Conservation (phyloP, 768 basidiomycete genomes). For the Rhizopogon rudus region DNA sequence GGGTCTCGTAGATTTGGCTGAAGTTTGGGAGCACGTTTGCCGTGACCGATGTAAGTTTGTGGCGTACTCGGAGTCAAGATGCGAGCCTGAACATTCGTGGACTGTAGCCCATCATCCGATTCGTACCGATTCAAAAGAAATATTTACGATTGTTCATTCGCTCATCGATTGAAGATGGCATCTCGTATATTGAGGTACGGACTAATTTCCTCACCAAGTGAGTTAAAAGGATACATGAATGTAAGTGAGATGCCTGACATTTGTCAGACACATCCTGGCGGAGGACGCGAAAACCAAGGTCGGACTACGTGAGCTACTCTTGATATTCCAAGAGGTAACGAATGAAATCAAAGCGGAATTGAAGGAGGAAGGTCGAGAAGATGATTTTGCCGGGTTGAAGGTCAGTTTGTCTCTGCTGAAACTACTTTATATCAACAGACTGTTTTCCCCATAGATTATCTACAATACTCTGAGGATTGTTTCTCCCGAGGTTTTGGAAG, state of each 20-base stretch:
- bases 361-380: slow-evolving; percentile 29
- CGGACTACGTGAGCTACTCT: slow-evolving; percentile 32
- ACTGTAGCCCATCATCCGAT: slow-evolving; percentile 28
- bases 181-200: slow-evolving; percentile 40
- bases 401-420: slow-evolving; percentile 14
- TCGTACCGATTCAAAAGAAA: slow-evolving; percentile 14
- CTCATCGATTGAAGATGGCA: slow-evolving; percentile 39
- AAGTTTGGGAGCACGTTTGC: slow-evolving; percentile 16
- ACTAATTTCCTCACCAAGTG: slow-evolving; percentile 36
- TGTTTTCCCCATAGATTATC: slow-evolving; percentile 30
- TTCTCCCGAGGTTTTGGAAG: slow-evolving; percentile 33
- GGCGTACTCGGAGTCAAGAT: slow-evolving; percentile 12
- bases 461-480: slow-evolving; percentile 35
- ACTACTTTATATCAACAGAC: neutral
- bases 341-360: slow-evolving; percentile 31
- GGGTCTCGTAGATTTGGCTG: slow-evolving; percentile 14
- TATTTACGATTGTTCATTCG: slow-evolving; percentile 28
- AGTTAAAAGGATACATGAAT: neutral
- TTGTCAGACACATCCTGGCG: slow-evolving; percentile 34
- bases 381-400: slow-evolving; percentile 38
- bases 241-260: neutral
- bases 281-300: slow-evolving; percentile 33
- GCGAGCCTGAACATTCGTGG: slow-evolving; percentile 10
- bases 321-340: slow-evolving; percentile 30
- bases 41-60: slow-evolving; percentile 20